Conservation (phyloP, 306 rosid genomes). For the Castanea mollissima region DNA sequence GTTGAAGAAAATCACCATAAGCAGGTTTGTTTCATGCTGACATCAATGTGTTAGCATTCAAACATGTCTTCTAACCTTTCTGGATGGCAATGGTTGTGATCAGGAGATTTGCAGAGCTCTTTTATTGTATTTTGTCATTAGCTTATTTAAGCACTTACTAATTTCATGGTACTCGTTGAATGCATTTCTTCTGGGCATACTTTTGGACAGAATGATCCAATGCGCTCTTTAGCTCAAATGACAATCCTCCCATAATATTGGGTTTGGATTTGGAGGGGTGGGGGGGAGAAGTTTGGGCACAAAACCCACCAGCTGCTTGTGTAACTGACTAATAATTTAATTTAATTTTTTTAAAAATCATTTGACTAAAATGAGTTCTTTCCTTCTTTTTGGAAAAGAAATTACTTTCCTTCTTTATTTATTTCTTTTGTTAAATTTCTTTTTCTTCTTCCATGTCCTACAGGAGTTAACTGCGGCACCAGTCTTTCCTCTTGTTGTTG, state of each 20-base stretch:
- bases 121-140: background rate
- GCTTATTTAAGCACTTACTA: background rate
- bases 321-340: too few relatives aligned
- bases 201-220: background rate
- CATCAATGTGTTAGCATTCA: background rate
- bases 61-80: background rate
- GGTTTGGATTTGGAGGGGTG: too few relatives aligned
- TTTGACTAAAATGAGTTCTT: too few relatives aligned
- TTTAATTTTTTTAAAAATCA: too few relatives aligned
- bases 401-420: background rate
- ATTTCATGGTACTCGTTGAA: background rate
- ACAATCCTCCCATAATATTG: too few relatives aligned
- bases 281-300: too few relatives aligned
- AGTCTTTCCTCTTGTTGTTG: constrained; percentile 78
- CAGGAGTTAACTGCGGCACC: constrained; percentile 97
- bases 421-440: constrained; percentile 13
- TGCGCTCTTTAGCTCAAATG: background rate
- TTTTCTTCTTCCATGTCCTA: constrained; percentile 8
- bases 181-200: background rate
- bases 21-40: constrained; percentile 53
- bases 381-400: background rate
- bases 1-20: constrained; percentile 62
- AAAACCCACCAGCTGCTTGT: too few relatives aligned
- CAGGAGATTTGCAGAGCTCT: background rate
- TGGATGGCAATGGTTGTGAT: background rate